Percentiles rank a stretch among this genome's conserved stretches.
These are phyloP conservation scores for Endogone sp. DNA, from an alignment of 192 early-diverging fungal species.

Conservation along the genomic window DNA sequence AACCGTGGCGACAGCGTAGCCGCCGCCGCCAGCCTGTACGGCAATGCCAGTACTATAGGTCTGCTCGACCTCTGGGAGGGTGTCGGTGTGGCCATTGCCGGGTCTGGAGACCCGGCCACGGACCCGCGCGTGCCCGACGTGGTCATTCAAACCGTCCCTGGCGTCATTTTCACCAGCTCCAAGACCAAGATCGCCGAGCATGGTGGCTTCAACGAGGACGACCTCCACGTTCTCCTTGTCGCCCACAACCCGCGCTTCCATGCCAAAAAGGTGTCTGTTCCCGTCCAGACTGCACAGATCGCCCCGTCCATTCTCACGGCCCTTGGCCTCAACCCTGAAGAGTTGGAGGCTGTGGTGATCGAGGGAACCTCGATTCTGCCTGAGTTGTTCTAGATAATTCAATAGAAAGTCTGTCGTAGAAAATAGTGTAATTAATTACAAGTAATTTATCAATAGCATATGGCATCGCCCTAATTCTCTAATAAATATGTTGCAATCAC, in stretches of 20 bases:
- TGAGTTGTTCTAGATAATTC: neutral
- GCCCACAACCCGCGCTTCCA: constrained; percentile 3
- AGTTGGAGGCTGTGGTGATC: constrained; percentile 14
- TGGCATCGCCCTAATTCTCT: too few relatives aligned
- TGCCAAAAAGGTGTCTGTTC: neutral
- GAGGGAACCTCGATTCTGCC: constrained; percentile 1
- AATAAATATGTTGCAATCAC: too few relatives aligned
- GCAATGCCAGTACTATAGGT: constrained; percentile 3
- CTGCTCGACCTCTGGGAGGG: constrained; percentile 15
- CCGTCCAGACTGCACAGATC: constrained; percentile 15
- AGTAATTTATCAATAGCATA: too few relatives aligned
- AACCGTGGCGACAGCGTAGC: constrained; percentile 10
- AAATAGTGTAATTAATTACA: too few relatives aligned
- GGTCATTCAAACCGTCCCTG: constrained; percentile 11
- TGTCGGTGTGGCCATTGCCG: constrained; percentile 8
- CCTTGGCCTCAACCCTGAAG: constrained; percentile 5
- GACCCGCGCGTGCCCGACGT: constrained; percentile 18
- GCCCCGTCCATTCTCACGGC: constrained; percentile 9
- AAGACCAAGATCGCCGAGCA: constrained; percentile 14
- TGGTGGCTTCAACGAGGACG: constrained; percentile 21
- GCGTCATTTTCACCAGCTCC: constrained; percentile 11
- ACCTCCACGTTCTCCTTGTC: constrained; percentile 14
- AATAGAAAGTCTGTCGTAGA: too few relatives aligned
- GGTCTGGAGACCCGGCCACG: constrained; percentile 13
- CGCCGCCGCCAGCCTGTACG: constrained; percentile 10